Evolutionary conservation across 106 monocot species (phyloP).

Genomic region (Hemerocallis citrina): DNA sequence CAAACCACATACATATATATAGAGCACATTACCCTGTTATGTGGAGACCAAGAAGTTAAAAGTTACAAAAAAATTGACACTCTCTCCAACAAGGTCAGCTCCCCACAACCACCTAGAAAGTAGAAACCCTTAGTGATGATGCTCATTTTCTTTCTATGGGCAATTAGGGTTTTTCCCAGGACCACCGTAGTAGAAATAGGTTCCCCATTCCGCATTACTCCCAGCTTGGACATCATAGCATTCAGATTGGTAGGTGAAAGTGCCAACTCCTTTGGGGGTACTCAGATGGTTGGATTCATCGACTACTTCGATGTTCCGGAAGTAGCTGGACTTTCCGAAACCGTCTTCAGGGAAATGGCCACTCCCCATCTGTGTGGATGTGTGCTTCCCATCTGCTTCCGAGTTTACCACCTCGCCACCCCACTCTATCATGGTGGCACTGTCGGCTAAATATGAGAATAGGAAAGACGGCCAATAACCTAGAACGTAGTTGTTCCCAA

Average conservation of each 20-base stretch:
- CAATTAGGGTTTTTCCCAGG: constrained; percentile 39
- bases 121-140: no score
- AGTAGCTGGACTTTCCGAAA: constrained; percentile 51
- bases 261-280: constrained; percentile 24
- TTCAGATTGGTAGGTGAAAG: constrained; percentile 36
- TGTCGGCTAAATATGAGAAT: constrained; percentile 37
- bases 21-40: no score
- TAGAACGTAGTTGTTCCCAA: constrained; percentile 35
- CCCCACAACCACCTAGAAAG: no score
- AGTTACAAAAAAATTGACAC: no score
- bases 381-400: constrained; percentile 37
- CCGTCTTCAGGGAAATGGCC: constrained; percentile 53
- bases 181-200: constrained; percentile 48
- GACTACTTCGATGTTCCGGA: constrained; percentile 48
- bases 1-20: no score
- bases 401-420: constrained; percentile 59
- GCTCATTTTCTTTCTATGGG: constrained; percentile 14
- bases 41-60: no score
- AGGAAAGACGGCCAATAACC: constrained; percentile 56
- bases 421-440: constrained; percentile 52
- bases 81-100: no score
- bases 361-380: constrained; percentile 55
- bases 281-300: constrained; percentile 45
- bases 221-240: constrained; percentile 45
- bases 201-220: constrained; percentile 37